These are phyloP conservation scores for Mucor velutinosus DNA, from an alignment of 371 early-diverging fungal species.

Conservation along the genomic window DNA sequence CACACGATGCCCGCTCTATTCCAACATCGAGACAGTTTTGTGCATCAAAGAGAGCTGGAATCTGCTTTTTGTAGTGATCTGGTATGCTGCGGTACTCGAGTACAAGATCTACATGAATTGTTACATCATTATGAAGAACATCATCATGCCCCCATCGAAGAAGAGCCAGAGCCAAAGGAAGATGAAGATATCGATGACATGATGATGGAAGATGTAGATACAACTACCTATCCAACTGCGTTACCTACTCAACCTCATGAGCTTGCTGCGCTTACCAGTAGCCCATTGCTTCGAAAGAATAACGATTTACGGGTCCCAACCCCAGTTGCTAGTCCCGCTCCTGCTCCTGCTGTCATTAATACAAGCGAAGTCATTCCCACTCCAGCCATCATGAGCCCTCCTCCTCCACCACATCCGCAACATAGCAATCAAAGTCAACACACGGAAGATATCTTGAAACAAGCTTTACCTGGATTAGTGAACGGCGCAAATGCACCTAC, in stretches of 20 bases:
- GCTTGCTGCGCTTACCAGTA: slow-evolving; percentile 19
- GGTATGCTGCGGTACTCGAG: slow-evolving; percentile 83
- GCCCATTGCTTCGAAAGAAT: slow-evolving; percentile 17
- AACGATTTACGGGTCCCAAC: background rate
- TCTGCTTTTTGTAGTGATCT: slow-evolving; percentile 89
- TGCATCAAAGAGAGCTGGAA: slow-evolving; percentile 76
- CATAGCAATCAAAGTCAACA: slow-evolving; percentile 5
- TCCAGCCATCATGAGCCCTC: background rate
- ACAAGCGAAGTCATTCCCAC: background rate
- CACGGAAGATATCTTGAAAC: slow-evolving; percentile 25
- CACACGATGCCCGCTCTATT: slow-evolving; percentile 32
- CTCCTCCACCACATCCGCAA: background rate
- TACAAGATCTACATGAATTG: slow-evolving; percentile 87
- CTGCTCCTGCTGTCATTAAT: no score
- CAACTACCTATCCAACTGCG: slow-evolving; percentile 5
- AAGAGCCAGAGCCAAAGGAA: slow-evolving; percentile 51
- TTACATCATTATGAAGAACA: slow-evolving; percentile 92
- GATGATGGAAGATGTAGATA: slow-evolving; percentile 13
- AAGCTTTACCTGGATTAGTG: slow-evolving; percentile 20
- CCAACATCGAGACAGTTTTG: slow-evolving; percentile 70
- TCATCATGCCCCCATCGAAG: slow-evolving; percentile 82
- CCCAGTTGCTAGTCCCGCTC: background rate
- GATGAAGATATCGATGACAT: slow-evolving; percentile 21
- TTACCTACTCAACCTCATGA: slow-evolving; percentile 29
- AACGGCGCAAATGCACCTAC: background rate